phyloP scores from a whole-genome alignment of 1,284 basidiomycete species.

The Polyporus tsugae region DNA sequence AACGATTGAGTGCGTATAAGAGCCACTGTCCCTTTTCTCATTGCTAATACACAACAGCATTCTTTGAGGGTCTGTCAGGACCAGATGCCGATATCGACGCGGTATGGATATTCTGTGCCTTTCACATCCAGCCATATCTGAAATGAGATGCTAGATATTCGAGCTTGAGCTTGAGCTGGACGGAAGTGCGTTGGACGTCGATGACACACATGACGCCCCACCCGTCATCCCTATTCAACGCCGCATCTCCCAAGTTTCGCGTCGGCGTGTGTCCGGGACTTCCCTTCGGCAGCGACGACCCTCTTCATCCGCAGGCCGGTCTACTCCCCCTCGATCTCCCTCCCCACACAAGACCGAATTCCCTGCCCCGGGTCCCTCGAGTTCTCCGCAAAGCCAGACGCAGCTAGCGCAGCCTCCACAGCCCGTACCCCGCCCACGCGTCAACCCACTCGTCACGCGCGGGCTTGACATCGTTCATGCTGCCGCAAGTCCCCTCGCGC shows the following conservation, averaged over 20 bases:
- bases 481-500: conserved; percentile 71
- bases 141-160: conserved; percentile 66
- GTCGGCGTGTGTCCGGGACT: conserved; percentile 35
- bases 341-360: conserved; percentile 35
- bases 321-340: conserved; percentile 27
- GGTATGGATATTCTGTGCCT: conserved; percentile 50
- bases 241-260: conserved; percentile 45
- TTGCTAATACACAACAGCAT: conserved; percentile 30
- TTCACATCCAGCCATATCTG: conserved; percentile 5
- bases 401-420: conserved; percentile 35
- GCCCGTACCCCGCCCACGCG: conserved; percentile 44
- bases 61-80: conserved; percentile 84
- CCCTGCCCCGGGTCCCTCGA: conserved; percentile 24
- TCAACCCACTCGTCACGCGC: conserved; percentile 56
- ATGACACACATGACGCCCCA: conserved; percentile 44
- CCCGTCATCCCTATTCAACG: conserved; percentile 39
- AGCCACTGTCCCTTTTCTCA: conserved; percentile 5
- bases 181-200: conserved; percentile 59
- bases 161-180: conserved; percentile 81
- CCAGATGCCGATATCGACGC: conserved; percentile 78
- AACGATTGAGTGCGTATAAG: conserved; percentile 68
- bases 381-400: conserved; percentile 26
- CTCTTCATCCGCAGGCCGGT: conserved; percentile 25
- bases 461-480: conserved; percentile 51
- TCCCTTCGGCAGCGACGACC: conserved; percentile 27